phyloP scores from a whole-genome alignment of 164 flowering plant genomes.

The Warburgia ugandensis region DNA sequence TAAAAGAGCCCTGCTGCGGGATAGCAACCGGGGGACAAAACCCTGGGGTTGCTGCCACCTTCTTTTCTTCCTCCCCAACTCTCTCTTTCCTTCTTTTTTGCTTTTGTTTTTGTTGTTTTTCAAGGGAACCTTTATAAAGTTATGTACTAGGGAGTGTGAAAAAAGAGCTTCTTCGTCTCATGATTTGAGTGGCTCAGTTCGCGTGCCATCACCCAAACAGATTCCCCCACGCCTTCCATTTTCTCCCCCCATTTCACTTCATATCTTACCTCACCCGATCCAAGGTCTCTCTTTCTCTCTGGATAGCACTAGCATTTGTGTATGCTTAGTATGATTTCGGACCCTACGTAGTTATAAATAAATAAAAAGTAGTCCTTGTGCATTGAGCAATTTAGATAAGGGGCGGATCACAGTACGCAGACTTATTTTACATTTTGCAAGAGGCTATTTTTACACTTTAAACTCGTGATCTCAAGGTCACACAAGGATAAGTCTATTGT shows the following conservation, averaged over 20 bases:
- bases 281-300: slow-evolving; percentile 1
- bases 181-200: slow-evolving; percentile 47
- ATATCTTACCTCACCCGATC: slow-evolving; percentile 7
- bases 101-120: neutral
- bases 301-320: too few relatives aligned
- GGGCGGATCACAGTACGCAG: too few relatives aligned
- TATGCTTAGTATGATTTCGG: too few relatives aligned
- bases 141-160: neutral
- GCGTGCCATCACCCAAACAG: slow-evolving; percentile 49
- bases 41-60: slow-evolving; percentile 32
- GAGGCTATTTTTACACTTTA: too few relatives aligned
- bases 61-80: slow-evolving; percentile 7
- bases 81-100: slow-evolving; percentile 3
- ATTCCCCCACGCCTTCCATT: slow-evolving; percentile 42
- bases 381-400: too few relatives aligned
- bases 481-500: too few relatives aligned
- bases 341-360: too few relatives aligned
- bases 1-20: slow-evolving; percentile 56
- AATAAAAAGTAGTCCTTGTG: too few relatives aligned
- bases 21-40: slow-evolving; percentile 46
- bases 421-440: too few relatives aligned
- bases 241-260: neutral
- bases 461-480: too few relatives aligned
- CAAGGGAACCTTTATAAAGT: neutral
- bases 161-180: slow-evolving; percentile 15